A percentile compares a stretch with the other conserved stretches of the same genome.
These are phyloP conservation scores for Musa balbisiana DNA, from an alignment of 202 grass and related monocot genomes.

Conservation along the genomic window DNA sequence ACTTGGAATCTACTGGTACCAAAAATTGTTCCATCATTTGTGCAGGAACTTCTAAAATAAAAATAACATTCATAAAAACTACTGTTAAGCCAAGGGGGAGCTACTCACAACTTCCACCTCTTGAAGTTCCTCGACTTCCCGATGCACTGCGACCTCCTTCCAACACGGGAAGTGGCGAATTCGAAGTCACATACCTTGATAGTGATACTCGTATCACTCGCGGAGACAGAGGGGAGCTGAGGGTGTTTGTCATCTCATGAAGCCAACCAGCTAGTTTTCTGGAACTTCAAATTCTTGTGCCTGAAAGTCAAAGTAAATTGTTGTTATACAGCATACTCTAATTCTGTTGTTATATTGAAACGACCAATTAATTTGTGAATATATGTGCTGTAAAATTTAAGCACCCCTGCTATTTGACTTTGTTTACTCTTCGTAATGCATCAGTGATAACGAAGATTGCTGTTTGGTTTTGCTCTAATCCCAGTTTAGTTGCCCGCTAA, in stretches of 20 bases:
- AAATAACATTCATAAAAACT: slow-evolving; percentile 76
- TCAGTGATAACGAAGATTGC: too few relatives aligned
- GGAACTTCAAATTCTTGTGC: neutral
- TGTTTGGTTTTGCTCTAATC: too few relatives aligned
- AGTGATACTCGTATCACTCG: slow-evolving; percentile 64
- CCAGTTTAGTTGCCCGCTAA: too few relatives aligned
- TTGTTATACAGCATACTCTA: neutral
- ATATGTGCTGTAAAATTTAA: neutral
- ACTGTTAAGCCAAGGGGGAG: slow-evolving; percentile 74
- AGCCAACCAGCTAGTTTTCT: neutral
- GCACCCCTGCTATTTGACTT: neutral
- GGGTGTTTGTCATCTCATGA: slow-evolving; percentile 83
- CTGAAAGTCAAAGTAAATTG: neutral
- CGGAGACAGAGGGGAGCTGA: slow-evolving; percentile 72
- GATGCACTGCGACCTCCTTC: slow-evolving; percentile 56
- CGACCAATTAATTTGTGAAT: neutral
- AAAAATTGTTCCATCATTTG: neutral
- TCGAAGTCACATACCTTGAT: slow-evolving; percentile 90
- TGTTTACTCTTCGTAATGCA: neutral
- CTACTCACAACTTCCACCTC: slow-evolving; percentile 61
- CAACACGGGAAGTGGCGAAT: slow-evolving; percentile 73
- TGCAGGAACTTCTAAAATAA: slow-evolving; percentile 54
- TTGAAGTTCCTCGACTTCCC: slow-evolving; percentile 71
- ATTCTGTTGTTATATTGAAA: neutral
- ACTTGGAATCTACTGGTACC: neutral